Evolutionary conservation across 2,329 filamentous ascomycete genomes (phyloP).

Genomic region (Neopestalotiopsis clavispora): DNA sequence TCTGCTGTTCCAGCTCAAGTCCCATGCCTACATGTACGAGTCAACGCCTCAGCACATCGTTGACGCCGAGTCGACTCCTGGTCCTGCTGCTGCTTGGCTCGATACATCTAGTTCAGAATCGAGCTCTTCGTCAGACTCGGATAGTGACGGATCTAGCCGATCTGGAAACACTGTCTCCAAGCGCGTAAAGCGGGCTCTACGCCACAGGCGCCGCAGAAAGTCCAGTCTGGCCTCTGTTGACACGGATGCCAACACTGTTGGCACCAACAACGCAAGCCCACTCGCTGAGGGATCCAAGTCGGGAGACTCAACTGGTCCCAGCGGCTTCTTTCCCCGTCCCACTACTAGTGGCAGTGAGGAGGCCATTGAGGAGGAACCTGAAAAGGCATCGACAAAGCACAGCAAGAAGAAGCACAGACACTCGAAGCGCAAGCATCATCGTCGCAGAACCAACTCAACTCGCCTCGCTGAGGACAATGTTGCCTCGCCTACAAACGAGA

Average conservation of each 20-base stretch:
- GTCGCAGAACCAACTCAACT: conserved; percentile 31
- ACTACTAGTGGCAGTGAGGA: conserved; percentile 49
- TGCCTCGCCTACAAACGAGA: conserved; percentile 6
- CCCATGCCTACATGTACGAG: conserved; percentile 89
- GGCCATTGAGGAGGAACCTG: conserved; percentile 47
- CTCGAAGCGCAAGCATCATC: conserved; percentile 49
- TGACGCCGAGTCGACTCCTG: conserved; percentile 87
- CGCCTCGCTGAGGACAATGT: conserved; percentile 26
- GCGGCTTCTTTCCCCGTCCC: conserved; percentile 39
- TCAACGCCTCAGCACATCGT: conserved; percentile 92
- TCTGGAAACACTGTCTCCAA: conserved; percentile 71
- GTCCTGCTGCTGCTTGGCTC: conserved; percentile 81
- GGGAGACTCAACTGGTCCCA: conserved; percentile 43
- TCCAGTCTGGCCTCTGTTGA: conserved; percentile 76
- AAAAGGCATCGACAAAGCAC: conserved; percentile 18
- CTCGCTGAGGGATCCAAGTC: conserved; percentile 42
- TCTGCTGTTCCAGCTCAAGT: conserved; percentile 88
- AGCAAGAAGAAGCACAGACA: conserved; percentile 43
- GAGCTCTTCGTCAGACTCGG: conserved; percentile 63
- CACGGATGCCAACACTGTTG: conserved; percentile 46
- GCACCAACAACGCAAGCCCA: conserved; percentile 40
- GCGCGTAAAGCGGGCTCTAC: conserved; percentile 77
- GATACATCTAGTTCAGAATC: conserved; percentile 69
- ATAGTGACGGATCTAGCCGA: conserved; percentile 71
- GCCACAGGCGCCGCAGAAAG: conserved; percentile 73